A percentile compares a stretch with the other conserved stretches of the same genome.
Evolutionary conservation across 139 green algal species (phyloP).

Genomic region (Edaphochlamys debaryana): DNA sequence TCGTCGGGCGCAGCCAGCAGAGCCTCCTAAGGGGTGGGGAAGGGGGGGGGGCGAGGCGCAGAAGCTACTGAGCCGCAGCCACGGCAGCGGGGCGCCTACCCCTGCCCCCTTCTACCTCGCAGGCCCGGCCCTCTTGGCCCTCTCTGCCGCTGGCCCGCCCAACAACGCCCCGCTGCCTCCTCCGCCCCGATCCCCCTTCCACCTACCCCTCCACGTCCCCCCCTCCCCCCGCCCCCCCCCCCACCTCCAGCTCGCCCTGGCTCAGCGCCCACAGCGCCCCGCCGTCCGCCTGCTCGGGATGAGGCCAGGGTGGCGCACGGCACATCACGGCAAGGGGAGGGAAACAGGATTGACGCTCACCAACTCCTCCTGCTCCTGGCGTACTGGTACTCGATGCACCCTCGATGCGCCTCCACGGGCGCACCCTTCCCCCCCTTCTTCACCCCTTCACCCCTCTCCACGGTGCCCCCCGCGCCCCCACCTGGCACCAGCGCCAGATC

Average conservation of each 20-base stretch:
- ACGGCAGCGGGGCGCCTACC: neutral
- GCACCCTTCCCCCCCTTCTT: too few species aligned
- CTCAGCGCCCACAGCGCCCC: conserved; percentile 15
- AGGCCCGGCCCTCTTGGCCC: too few species aligned
- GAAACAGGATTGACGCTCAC: too few species aligned
- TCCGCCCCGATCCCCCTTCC: too few species aligned
- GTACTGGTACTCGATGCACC: too few species aligned
- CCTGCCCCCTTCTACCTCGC: too few species aligned
- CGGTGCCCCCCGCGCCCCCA: neutral
- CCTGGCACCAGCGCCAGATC: conserved; percentile 40
- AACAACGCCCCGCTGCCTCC: too few species aligned
- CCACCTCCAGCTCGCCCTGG: conserved; percentile 31
- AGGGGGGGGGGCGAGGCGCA: neutral
- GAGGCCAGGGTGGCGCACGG: neutral
- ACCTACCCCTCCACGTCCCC: too few species aligned
- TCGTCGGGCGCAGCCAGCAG: conserved; percentile 17
- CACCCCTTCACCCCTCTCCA: neutral
- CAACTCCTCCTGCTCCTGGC: too few species aligned
- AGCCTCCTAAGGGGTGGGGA: neutral
- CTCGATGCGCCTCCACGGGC: too few species aligned
- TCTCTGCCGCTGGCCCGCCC: too few species aligned
- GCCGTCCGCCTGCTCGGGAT: conserved; percentile 18
- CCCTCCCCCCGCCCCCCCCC: neutral
- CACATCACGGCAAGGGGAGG: neutral
- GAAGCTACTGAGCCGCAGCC: neutral